These are phyloP conservation scores for Nicotiana obtusifolia DNA, from an alignment of 257 asterid genomes.

Conservation along the genomic window DNA sequence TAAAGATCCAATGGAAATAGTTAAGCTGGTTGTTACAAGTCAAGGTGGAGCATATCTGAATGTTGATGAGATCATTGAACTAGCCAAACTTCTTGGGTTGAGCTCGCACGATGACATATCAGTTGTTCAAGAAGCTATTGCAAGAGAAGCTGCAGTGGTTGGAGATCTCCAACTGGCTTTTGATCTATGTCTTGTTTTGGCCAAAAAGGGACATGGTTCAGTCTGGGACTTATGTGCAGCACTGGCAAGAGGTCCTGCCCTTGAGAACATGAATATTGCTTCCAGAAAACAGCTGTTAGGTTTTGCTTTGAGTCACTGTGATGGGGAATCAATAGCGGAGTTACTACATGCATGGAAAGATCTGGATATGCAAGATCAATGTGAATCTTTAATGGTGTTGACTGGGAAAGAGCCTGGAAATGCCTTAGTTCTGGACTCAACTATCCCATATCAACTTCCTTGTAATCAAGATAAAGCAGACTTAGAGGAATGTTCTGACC, in stretches of 20 bases:
- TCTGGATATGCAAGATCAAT: conserved; percentile 77
- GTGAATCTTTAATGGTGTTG: conserved; percentile 54
- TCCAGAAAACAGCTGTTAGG: conserved; percentile 88
- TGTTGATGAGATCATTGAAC: conserved; percentile 88
- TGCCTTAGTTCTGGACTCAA: conserved; percentile 34
- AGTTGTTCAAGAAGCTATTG: conserved; percentile 93
- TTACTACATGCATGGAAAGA: conserved; percentile 92
- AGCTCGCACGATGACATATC: conserved; percentile 83
- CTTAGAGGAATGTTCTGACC: conserved; percentile 30
- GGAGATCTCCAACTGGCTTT: conserved; percentile 96
- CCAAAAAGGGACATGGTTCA: conserved; percentile 93
- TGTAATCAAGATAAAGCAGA: conserved; percentile 19
- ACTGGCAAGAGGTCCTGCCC: conserved; percentile 93
- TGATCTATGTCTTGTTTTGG: conserved; percentile 87
- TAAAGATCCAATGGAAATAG: conserved; percentile 91
- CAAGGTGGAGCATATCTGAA: conserved; percentile 83
- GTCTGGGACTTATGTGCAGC: conserved; percentile 98
- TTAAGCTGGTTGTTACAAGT: conserved; percentile 81
- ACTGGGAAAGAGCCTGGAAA: conserved; percentile 70
- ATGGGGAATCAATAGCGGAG: conserved; percentile 89
- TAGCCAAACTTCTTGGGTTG: conserved; percentile 91
- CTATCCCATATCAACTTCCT: conserved; percentile 22
- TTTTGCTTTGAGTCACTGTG: conserved; percentile 95
- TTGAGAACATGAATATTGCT: conserved; percentile 67
- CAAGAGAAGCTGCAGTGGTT: conserved; percentile 97